Conservation (phyloP, 371 early-diverging fungal species). For the Mucor racemosus region DNA sequence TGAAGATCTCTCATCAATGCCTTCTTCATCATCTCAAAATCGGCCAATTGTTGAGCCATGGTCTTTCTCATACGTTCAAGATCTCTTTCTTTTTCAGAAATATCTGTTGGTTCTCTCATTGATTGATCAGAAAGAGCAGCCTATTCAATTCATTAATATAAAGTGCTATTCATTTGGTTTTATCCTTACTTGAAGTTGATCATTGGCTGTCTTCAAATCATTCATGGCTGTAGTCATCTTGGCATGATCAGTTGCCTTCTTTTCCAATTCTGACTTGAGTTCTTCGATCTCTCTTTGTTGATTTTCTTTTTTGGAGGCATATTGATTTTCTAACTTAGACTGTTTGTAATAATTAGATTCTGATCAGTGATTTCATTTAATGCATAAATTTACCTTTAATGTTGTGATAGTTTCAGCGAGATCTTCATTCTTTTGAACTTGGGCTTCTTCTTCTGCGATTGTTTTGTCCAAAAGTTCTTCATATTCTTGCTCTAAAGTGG, state of each 20-base stretch:
- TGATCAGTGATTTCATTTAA: slow-evolving; percentile 76
- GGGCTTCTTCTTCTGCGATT: slow-evolving; percentile 87
- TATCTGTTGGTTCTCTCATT: slow-evolving; percentile 19
- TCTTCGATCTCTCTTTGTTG: slow-evolving; percentile 84
- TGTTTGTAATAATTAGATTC: slow-evolving; percentile 65
- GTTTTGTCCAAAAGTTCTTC: slow-evolving; percentile 92
- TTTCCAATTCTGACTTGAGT: slow-evolving; percentile 65
- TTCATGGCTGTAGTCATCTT: slow-evolving; percentile 61
- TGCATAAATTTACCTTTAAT: slow-evolving; percentile 55
- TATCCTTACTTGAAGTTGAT: slow-evolving; percentile 13
- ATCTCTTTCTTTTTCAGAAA: slow-evolving; percentile 80
- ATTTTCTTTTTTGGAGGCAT: slow-evolving; percentile 45
- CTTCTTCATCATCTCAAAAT: slow-evolving; percentile 97
- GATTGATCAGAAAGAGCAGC: slow-evolving; percentile 40
- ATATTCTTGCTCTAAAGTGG: slow-evolving; percentile 83
- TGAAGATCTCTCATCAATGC: slow-evolving; percentile 95
- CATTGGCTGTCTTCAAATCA: slow-evolving; percentile 27
- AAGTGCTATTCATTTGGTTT: too few species aligned
- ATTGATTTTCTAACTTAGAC: slow-evolving; percentile 78
- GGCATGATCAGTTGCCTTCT: slow-evolving; percentile 75
- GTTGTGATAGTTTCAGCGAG: slow-evolving; percentile 77
- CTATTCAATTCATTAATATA: too few species aligned
- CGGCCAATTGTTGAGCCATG: slow-evolving; percentile 89
- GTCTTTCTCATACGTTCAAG: slow-evolving; percentile 87
- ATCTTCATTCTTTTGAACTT: slow-evolving; percentile 62